phyloP scores from a whole-genome alignment of 495 filamentous ascomycete genomes.

The Astrocystis sublimbata region DNA sequence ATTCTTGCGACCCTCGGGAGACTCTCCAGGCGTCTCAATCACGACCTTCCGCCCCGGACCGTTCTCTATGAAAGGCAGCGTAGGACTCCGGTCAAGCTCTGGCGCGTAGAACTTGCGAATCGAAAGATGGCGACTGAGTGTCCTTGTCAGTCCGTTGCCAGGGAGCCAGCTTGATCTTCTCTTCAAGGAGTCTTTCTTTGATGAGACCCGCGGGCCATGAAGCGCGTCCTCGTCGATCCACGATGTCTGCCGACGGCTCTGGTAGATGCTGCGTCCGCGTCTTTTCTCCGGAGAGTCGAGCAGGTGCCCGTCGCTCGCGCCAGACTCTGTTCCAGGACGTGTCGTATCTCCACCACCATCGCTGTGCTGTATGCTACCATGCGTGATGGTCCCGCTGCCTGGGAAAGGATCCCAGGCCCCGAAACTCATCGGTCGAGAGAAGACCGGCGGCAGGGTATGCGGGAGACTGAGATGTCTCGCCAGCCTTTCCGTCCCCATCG shows the following conservation, averaged over 20 bases:
- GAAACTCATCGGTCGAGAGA: neutral
- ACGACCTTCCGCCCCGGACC: neutral
- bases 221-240: conserved; percentile 48
- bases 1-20: neutral
- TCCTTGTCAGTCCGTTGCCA: conserved; percentile 20
- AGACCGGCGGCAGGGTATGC: neutral
- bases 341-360: neutral
- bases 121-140: conserved; percentile 28
- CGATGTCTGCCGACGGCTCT: conserved; percentile 30
- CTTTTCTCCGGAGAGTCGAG: conserved; percentile 27
- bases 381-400: neutral
- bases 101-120: conserved; percentile 22
- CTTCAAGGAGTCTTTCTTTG: conserved; percentile 19
- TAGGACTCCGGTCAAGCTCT: conserved; percentile 26
- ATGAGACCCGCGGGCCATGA: conserved; percentile 40
- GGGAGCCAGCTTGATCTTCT: conserved; percentile 28
- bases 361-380: neutral
- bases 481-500: neutral
- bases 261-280: conserved; percentile 25
- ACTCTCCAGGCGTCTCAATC: neutral
- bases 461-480: conserved; percentile 13
- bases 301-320: conserved; percentile 4
- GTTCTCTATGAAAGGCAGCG: conserved; percentile 27
- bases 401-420: neutral
- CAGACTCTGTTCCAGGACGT: conserved; percentile 6